phyloP scores from a whole-genome alignment of 73 alveolate genomes.

The Uronychia binucleata region DNA sequence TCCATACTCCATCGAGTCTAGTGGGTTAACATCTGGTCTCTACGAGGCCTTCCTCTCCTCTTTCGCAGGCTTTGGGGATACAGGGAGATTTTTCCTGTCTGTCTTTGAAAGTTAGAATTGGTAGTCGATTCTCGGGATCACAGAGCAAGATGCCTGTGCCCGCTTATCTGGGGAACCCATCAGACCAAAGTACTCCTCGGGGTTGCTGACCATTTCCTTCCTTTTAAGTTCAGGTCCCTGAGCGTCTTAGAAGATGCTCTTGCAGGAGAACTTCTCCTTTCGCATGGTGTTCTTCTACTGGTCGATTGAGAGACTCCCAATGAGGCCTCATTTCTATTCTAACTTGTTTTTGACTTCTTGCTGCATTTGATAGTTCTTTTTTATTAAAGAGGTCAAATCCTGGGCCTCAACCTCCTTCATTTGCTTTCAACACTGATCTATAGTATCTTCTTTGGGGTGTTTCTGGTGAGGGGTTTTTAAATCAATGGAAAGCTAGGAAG shows the following conservation, averaged over 20 bases:
- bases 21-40: too few species aligned
- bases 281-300: background rate
- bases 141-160: background rate
- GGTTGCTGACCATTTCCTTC: background rate
- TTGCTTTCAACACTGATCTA: background rate
- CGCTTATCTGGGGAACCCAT: background rate
- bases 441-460: background rate
- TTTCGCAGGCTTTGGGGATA: too few species aligned
- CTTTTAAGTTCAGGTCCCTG: too few species aligned
- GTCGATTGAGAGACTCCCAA: background rate
- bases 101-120: background rate
- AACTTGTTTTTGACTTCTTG: background rate
- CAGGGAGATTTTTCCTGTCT: background rate
- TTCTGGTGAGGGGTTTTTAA: background rate
- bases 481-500: background rate
- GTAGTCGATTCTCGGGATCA: background rate
- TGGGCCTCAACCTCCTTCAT: background rate
- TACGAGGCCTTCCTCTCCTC: too few species aligned
- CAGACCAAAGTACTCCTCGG: background rate
- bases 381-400: background rate
- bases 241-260: background rate
- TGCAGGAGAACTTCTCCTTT: background rate
- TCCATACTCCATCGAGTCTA: too few species aligned
- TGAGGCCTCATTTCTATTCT: background rate
- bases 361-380: background rate